phyloP scores from a whole-genome alignment of 1,284 basidiomycete species.

The Ustilago curta region DNA sequence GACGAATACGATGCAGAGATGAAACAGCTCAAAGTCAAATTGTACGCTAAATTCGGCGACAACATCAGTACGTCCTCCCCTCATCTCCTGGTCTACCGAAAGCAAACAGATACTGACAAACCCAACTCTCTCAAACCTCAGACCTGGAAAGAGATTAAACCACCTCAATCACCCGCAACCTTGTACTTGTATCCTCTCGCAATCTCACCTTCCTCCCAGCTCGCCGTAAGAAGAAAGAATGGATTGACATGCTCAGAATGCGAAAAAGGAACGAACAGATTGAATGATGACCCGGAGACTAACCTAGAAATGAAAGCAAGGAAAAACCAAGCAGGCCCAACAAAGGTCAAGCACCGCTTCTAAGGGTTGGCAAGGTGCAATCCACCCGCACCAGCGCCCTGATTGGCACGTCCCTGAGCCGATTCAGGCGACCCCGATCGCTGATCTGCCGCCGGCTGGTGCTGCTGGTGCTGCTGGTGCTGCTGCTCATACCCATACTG shows the following conservation, averaged over 20 bases:
- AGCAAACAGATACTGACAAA: neutral
- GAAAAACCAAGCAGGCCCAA: neutral
- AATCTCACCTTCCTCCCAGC: neutral
- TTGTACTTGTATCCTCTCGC: slow-evolving; percentile 24
- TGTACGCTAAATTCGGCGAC: slow-evolving; percentile 92
- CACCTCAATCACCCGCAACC: neutral
- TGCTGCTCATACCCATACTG: slow-evolving; percentile 12
- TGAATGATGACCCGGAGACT: neutral
- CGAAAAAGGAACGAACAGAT: neutral
- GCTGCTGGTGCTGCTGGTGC: slow-evolving; percentile 4
- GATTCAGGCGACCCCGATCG: slow-evolving; percentile 33
- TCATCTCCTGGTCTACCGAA: neutral
- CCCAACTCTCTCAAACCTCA: slow-evolving; percentile 4
- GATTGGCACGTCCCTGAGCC: neutral
- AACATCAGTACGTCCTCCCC: slow-evolving; percentile 76
- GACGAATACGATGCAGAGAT: slow-evolving; percentile 84
- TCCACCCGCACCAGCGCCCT: slow-evolving; percentile 15
- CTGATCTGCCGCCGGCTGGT: slow-evolving; percentile 13
- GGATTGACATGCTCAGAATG: neutral
- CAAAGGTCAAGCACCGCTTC: neutral
- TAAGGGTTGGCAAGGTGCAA: slow-evolving; percentile 51
- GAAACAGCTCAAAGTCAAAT: slow-evolving; percentile 85
- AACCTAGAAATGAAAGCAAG: neutral
- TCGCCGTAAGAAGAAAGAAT: neutral
- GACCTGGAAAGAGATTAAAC: slow-evolving; percentile 49